phyloP scores from a whole-genome alignment of 352 stramenopile species.

The Globisporangium nagaii region DNA sequence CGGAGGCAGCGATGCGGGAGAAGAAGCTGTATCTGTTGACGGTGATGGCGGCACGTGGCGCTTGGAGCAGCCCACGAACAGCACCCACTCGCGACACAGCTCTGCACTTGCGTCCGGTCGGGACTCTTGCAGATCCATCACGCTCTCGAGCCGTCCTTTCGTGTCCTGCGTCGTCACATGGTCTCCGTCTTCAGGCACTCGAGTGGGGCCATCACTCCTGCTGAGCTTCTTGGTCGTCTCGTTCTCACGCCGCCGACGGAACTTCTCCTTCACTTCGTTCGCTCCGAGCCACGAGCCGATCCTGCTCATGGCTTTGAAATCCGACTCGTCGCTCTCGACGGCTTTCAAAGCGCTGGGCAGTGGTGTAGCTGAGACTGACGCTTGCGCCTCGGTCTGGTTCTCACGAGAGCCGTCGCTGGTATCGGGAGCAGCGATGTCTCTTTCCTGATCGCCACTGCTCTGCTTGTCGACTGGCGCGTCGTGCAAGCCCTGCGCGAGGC shows the following conservation, averaged over 20 bases:
- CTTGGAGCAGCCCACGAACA: conserved; percentile 54
- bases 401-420: background rate
- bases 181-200: conserved; percentile 25
- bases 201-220: background rate
- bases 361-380: background rate
- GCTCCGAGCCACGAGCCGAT: conserved; percentile 56
- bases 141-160: conserved; percentile 8
- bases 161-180: conserved; percentile 40
- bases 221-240: background rate
- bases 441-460: background rate
- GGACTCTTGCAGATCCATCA: conserved; percentile 28
- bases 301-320: conserved; percentile 59
- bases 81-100: conserved; percentile 69
- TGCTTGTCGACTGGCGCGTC: conserved; percentile 10
- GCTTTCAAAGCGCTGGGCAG: conserved; percentile 30
- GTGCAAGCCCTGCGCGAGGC: conserved; percentile 34
- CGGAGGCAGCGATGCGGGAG: background rate
- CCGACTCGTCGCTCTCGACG: conserved; percentile 34
- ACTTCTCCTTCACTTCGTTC: conserved; percentile 45
- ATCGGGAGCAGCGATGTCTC: background rate
- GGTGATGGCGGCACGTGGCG: background rate
- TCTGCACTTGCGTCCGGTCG: conserved; percentile 29
- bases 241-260: conserved; percentile 22
- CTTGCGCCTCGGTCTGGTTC: background rate
- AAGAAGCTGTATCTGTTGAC: too few species aligned